Percentiles rank a stretch among this genome's conserved stretches.
These are phyloP conservation scores for Aspergillus cejpii DNA, from an alignment of 2,329 filamentous ascomycete species.

Conservation along the genomic window DNA sequence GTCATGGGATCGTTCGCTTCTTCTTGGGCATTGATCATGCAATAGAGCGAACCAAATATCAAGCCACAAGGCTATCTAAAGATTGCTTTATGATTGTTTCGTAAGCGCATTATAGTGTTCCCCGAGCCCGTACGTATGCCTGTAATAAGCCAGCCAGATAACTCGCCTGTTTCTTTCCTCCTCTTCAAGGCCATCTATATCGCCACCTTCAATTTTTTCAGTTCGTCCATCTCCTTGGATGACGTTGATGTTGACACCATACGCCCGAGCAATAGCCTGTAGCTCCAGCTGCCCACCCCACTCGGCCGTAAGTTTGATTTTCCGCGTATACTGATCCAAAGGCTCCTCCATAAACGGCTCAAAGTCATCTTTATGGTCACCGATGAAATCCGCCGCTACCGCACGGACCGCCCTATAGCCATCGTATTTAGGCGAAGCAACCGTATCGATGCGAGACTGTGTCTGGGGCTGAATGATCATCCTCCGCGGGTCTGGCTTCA, in stretches of 20 bases:
- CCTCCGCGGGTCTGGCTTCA: constrained; percentile 34
- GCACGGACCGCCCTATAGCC: constrained; percentile 62
- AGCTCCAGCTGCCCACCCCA: constrained; percentile 95
- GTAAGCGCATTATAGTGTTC: constrained; percentile 94
- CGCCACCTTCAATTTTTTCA: constrained; percentile 62
- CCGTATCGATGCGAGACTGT: constrained; percentile 28
- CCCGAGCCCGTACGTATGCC: constrained; percentile 85
- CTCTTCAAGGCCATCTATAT: constrained; percentile 34
- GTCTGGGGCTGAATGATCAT: constrained; percentile 29
- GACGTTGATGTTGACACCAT: constrained; percentile 73
- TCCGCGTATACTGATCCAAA: constrained; percentile 62
- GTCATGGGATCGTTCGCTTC: background rate
- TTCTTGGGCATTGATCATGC: no score
- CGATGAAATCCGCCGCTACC: constrained; percentile 72
- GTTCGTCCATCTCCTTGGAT: constrained; percentile 73
- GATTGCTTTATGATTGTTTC: constrained; percentile 33
- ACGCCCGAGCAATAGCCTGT: constrained; percentile 72
- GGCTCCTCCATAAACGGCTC: constrained; percentile 79
- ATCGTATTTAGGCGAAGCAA: constrained; percentile 34
- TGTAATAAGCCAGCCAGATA: constrained; percentile 91
- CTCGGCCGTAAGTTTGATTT: constrained; percentile 80
- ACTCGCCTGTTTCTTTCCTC: constrained; percentile 48
- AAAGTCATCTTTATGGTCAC: constrained; percentile 69
- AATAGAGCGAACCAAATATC: background rate
- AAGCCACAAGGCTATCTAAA: constrained; percentile 2